phyloP scores from a whole-genome alignment of 352 stramenopile genomes.

The Albugo candida region DNA sequence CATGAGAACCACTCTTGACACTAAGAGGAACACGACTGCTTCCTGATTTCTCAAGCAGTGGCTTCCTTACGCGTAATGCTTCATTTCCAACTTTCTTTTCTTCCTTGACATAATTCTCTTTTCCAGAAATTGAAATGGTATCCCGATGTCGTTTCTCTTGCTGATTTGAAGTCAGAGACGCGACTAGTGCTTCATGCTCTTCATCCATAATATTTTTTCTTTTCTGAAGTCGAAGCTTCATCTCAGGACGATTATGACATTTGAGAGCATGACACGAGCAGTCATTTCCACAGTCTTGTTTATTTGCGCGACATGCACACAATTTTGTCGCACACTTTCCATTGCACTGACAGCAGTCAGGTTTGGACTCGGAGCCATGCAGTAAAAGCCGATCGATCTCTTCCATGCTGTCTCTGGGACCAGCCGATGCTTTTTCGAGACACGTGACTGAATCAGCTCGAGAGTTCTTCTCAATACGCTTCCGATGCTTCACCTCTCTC shows the following conservation, averaged over 20 bases:
- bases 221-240: neutral
- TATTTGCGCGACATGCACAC: conserved; percentile 35
- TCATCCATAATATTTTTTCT: too few species aligned
- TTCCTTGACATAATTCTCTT: too few species aligned
- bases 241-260: conserved; percentile 25
- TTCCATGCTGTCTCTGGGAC: conserved; percentile 14
- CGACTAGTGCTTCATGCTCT: too few species aligned
- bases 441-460: conserved; percentile 57
- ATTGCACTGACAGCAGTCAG: conserved; percentile 33
- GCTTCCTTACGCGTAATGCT: too few species aligned
- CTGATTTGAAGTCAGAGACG: too few species aligned
- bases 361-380: conserved; percentile 9
- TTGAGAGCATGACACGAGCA: conserved; percentile 37
- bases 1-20: too few species aligned
- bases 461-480: conserved; percentile 24
- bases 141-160: too few species aligned
- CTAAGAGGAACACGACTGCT: too few species aligned
- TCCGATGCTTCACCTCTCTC: conserved; percentile 32
- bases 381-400: conserved; percentile 32
- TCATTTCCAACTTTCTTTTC: too few species aligned
- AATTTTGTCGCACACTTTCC: conserved; percentile 57
- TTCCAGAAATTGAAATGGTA: too few species aligned
- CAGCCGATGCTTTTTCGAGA: conserved; percentile 9
- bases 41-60: too few species aligned
- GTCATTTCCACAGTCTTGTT: conserved; percentile 16